Evolutionary conservation across 345 rosid species (phyloP), one percentile per base, ranked within the genome.

Genomic region (Hypericum androsaemum): DNA sequence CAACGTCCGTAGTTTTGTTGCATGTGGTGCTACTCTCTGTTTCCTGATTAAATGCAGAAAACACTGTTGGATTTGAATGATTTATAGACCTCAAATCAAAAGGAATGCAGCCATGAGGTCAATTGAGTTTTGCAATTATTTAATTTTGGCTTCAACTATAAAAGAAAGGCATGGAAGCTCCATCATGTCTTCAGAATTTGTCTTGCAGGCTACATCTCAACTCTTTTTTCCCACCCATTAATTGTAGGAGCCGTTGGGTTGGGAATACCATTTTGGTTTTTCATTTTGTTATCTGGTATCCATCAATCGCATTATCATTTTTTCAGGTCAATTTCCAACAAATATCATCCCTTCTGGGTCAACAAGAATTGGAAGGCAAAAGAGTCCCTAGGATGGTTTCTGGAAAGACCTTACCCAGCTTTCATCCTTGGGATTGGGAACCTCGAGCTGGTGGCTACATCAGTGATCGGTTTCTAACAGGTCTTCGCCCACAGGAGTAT

Each of bases 401-500:
- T 59, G 98, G 98, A 64, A 92, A 92, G 83, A 92, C 98, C 37
- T 77, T 92, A 50, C 95, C 98, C 52, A 76, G 94, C 66, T 92
- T 92, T 76, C 86, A 78, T 61, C 86, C 96, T 10, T 92, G 96
- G 96, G 98, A 92, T 68, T 92, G 95, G 95, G 74, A 84, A 59
- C 83, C 98, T 47, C 81, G 98, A 50, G 94, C 98, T 59, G 98
- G 98, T 14, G 98, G 98, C 44, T 92, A 81, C 65, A 85, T 92
- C 55, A 80, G 79, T 56, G 98, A 92, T 63, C 89, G 98, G 53
- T 92, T 92, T 64, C 95, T 92, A 53, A 77, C 88, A 48, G 98
- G 98, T 55, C 96, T 92, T 73, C 98, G 96, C 16, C 98, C 96
- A n/a, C 98, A 92, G 77, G 98, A 92, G 66, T 92, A 92, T 74